phyloP scores from a whole-genome alignment of 352 stramenopile species.

The Phytophthora megakarya region DNA sequence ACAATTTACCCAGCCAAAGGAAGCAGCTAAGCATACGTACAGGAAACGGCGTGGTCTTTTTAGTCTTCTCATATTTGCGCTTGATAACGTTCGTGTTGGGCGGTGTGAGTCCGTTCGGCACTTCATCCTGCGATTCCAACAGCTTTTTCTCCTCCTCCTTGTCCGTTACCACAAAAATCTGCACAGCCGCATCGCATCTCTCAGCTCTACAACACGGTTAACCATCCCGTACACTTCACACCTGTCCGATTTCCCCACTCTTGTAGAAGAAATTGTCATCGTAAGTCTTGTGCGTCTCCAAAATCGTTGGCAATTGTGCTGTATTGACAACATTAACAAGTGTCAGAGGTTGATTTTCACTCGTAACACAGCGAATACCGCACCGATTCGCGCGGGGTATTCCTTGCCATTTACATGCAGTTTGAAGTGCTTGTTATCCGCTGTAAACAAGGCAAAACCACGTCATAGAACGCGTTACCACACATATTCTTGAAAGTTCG shows the following conservation, averaged over 20 bases:
- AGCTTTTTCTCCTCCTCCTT: conserved; percentile 72
- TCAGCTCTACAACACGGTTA: not conserved
- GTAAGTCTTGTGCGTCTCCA: conserved; percentile 91
- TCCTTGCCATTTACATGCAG: conserved; percentile 76
- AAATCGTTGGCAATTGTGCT: conserved; percentile 85
- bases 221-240: conserved; percentile 8
- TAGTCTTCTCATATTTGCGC: conserved; percentile 89
- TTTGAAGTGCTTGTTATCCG: conserved; percentile 89
- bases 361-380: conserved; percentile 44
- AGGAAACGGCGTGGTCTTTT: conserved; percentile 80
- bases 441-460: conserved; percentile 34
- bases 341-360: not conserved
- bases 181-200: conserved; percentile 1
- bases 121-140: conserved; percentile 69
- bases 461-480: conserved; percentile 8
- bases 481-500: not conserved
- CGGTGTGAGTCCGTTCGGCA: conserved; percentile 75
- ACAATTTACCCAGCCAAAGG: not conserved
- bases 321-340: conserved; percentile 2
- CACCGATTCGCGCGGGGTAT: conserved; percentile 83
- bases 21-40: conserved; percentile 42
- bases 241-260: conserved; percentile 86
- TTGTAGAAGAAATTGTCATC: conserved; percentile 92
- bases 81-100: conserved; percentile 89
- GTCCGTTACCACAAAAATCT: conserved; percentile 87